Percentiles rank a stretch among this genome's conserved stretches.
These are phyloP conservation scores for Dictyostelium firmibasis DNA, from an alignment of 78 protist species.

Conservation along the genomic window DNA sequence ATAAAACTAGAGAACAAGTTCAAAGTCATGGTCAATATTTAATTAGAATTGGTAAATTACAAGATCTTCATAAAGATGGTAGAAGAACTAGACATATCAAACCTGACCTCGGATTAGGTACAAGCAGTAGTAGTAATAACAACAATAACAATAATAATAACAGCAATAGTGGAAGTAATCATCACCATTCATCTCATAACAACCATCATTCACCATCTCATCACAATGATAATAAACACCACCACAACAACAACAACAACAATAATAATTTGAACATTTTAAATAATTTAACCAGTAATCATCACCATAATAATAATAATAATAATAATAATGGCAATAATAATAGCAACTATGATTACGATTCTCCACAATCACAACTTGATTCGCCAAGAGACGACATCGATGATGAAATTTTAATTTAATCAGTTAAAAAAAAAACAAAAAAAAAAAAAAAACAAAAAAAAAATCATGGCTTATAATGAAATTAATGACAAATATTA, in stretches of 20 bases:
- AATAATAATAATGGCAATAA: not conserved
- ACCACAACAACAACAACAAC: not conserved
- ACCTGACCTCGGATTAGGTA: not conserved
- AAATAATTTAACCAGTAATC: not conserved
- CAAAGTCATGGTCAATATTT: slow-evolving; percentile 78
- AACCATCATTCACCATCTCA: not conserved
- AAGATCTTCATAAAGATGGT: slow-evolving; percentile 73
- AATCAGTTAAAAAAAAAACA: not conserved
- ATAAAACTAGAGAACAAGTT: slow-evolving; percentile 77
- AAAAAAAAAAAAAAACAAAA: not conserved
- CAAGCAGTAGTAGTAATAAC: not conserved
- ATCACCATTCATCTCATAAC: not conserved
- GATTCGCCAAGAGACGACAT: not conserved
- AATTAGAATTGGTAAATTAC: slow-evolving; percentile 70
- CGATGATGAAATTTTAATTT: not conserved
- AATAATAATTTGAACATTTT: not conserved
- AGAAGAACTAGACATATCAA: slow-evolving; percentile 69
- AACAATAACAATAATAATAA: not conserved
- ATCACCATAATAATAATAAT: not conserved
- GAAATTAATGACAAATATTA: too few relatives aligned
- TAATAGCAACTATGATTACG: slow-evolving; percentile 28
- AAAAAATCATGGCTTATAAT: too few relatives aligned
- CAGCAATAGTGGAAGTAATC: not conserved
- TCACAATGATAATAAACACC: not conserved
- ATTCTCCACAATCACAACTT: slow-evolving; percentile 11